Evolutionary conservation across 495 filamentous ascomycete genomes (phyloP).

Genomic region (Talaromyces adpressus): DNA sequence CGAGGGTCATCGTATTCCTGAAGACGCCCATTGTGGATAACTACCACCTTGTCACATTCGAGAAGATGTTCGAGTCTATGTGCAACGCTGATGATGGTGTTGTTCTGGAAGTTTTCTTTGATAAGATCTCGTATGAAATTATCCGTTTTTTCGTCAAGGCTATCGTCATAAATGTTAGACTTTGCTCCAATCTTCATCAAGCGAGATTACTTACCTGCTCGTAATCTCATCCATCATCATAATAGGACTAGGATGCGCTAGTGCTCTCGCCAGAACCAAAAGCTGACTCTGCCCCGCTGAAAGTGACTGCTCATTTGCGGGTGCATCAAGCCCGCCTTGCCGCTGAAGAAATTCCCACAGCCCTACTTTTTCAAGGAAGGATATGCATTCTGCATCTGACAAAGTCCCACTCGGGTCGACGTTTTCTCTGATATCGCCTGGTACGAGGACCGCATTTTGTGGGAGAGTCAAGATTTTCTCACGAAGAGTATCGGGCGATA

Average conservation of each 20-base stretch:
- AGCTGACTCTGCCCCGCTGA: slow-evolving; percentile 53
- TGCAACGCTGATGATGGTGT: background rate
- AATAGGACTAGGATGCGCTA: slow-evolving; percentile 34
- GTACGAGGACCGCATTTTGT: slow-evolving; percentile 50
- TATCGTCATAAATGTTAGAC: background rate
- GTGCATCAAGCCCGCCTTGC: slow-evolving; percentile 33
- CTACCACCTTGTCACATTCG: background rate
- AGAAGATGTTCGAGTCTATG: background rate
- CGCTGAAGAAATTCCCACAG: slow-evolving; percentile 30
- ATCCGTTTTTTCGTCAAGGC: background rate
- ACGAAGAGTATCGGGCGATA: slow-evolving; percentile 39
- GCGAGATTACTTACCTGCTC: slow-evolving; percentile 25
- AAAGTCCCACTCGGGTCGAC: slow-evolving; percentile 27
- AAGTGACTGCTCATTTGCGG: slow-evolving; percentile 31
- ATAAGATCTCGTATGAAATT: background rate
- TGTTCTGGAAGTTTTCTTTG: background rate
- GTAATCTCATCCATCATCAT: slow-evolving; percentile 37
- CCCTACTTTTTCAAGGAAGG: slow-evolving; percentile 32
- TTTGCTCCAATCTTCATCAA: background rate
- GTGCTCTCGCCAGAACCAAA: slow-evolving; percentile 47
- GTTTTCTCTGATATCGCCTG: slow-evolving; percentile 32
- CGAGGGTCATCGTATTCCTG: background rate
- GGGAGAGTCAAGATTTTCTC: slow-evolving; percentile 43
- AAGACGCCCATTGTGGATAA: background rate
- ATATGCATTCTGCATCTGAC: slow-evolving; percentile 24